phyloP scores from a whole-genome alignment of 2,329 filamentous ascomycete genomes.

The Emmonsiellopsis sp. region DNA sequence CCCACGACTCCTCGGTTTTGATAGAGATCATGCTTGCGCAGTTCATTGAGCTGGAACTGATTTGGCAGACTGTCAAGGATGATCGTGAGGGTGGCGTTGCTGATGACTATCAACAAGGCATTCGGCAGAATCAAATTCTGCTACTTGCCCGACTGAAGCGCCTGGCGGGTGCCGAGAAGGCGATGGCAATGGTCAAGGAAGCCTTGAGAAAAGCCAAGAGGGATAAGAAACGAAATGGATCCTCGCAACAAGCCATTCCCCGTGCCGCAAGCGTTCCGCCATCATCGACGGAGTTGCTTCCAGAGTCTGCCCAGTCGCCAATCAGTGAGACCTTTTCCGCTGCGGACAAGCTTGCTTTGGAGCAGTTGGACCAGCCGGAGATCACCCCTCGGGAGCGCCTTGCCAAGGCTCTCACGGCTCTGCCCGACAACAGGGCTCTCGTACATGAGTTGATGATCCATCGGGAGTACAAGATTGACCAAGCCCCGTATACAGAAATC shows the following conservation, averaged over 20 bases:
- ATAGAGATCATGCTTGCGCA: constrained; percentile 59
- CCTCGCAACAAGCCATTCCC: constrained; percentile 48
- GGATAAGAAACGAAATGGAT: constrained; percentile 40
- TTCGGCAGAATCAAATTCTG: constrained; percentile 55
- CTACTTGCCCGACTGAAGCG: constrained; percentile 53
- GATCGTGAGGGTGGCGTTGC: constrained; percentile 52
- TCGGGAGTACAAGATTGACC: constrained; percentile 53
- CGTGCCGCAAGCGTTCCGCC: constrained; percentile 39
- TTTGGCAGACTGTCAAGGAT: constrained; percentile 59
- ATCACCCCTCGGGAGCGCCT: constrained; percentile 31
- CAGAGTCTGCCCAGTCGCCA: constrained; percentile 29
- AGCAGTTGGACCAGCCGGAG: constrained; percentile 26
- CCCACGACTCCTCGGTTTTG: constrained; percentile 52
- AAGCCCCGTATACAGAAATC: constrained; percentile 37
- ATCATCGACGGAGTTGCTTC: constrained; percentile 22
- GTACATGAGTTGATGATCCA: constrained; percentile 57
- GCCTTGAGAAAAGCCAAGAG: constrained; percentile 51
- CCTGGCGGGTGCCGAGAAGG: constrained; percentile 51
- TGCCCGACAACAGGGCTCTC: constrained; percentile 52
- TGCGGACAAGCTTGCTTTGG: constrained; percentile 19
- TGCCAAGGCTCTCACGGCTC: constrained; percentile 47
- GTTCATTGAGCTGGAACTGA: constrained; percentile 56
- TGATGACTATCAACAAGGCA: constrained; percentile 55
- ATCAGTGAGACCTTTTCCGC: constrained; percentile 33
- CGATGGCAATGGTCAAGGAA: constrained; percentile 50